Evolutionary conservation across 257 asterid species (phyloP).

Genomic region (Fraxinus pennsylvanica): DNA sequence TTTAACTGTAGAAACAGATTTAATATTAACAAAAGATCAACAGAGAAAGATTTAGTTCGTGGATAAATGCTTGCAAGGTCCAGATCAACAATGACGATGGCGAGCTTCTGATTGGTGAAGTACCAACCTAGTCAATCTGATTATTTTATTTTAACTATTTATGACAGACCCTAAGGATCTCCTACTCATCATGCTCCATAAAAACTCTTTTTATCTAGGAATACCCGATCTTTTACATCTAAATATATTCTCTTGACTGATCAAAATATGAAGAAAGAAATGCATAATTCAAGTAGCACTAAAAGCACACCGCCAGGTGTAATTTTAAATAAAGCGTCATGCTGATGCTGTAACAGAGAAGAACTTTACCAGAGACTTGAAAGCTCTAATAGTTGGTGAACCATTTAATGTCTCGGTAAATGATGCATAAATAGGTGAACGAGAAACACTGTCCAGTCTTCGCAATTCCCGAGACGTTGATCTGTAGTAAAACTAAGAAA

Average conservation of each 20-base stretch:
- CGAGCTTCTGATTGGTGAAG: too few relatives aligned
- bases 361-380: conserved; percentile 60
- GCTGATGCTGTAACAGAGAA: neutral
- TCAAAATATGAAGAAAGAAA: neutral
- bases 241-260: neutral
- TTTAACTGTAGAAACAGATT: too few relatives aligned
- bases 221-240: neutral
- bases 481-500: conserved; percentile 57
- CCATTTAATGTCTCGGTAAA: conserved; percentile 95
- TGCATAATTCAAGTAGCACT: neutral
- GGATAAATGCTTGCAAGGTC: too few relatives aligned
- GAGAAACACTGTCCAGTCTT: conserved; percentile 94
- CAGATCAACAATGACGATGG: too few relatives aligned
- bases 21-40: too few relatives aligned
- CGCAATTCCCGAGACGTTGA: conserved; percentile 94
- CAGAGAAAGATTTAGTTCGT: neutral
- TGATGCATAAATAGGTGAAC: conserved; percentile 93
- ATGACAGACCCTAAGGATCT: neutral
- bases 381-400: conserved; percentile 88
- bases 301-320: neutral
- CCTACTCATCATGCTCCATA: neutral
- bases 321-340: neutral
- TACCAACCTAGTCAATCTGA: neutral
- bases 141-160: neutral
- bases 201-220: neutral